Evolutionary conservation across 371 early-diverging fungal species (phyloP), one percentile per base, ranked within the genome.

Genomic region (Apophysomyces variabilis): DNA sequence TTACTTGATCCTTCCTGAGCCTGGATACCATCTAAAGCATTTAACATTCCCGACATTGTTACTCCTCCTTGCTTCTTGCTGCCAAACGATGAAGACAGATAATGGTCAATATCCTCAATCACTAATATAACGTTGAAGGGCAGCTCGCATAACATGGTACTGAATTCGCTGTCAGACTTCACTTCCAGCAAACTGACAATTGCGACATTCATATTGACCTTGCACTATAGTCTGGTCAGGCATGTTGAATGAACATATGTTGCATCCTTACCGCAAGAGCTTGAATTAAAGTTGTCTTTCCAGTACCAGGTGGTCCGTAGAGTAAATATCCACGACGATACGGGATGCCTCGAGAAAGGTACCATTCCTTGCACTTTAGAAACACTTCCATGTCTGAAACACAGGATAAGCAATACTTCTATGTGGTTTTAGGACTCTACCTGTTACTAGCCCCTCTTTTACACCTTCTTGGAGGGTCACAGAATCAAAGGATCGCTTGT

Each of bases 1-100:
- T 68, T 60, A 68, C 68, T 84, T 32, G 95, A 85, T 45, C 95
- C 97, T 70, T 96, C 95, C 62, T 93, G 87, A 18, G 94, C 90
- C 7, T 91, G 89, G 43, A 97, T 95, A 35, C 99, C 99, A 75
- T 98, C 99, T 43, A 98, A 78, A 0, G 96, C 97, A 75, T 97
- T 97, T 41, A 98, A 84, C 12, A 98, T 85, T 3, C 97, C 97
- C 56, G 90, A 84, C 76, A 97, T 93, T 0, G 98, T 96, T 9
- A 97, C 87, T 74, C 88, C 89, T 54, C 16, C 26, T 26, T 26
- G 32, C 14, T 54, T 44, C 14, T 45, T 39, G 41, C 54, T 65
- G 1, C 72, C 74, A 46, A 71, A 67, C 37, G 67, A 66, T 32
- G 61, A 80, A 72, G 12, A 63, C 45, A 74, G 62, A 60, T 83